Conservation (phyloP, 192 early-diverging fungal genomes). For the Chytriomyces hyalinus region DNA sequence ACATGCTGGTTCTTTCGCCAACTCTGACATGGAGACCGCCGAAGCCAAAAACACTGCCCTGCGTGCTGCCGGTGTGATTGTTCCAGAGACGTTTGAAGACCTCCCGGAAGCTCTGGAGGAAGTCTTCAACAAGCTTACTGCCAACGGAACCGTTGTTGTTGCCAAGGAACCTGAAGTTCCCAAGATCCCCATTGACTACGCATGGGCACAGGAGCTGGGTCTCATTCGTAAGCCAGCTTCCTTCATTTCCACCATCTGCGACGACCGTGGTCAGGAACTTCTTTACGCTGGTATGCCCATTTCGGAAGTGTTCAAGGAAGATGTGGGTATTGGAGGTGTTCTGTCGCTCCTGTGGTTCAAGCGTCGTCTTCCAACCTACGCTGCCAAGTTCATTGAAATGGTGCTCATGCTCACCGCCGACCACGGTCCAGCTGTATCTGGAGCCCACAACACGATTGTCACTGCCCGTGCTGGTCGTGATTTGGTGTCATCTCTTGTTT, state of each 20-base stretch:
- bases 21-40: slow-evolving; percentile 95
- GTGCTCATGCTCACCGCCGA: slow-evolving; percentile 99
- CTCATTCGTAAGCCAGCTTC: slow-evolving; percentile 97
- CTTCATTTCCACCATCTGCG: slow-evolving; percentile 98
- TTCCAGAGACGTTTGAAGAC: slow-evolving; percentile 96
- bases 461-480: slow-evolving; percentile 98
- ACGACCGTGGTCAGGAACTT: slow-evolving; percentile 98
- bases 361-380: slow-evolving; percentile 91
- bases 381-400: slow-evolving; percentile 99
- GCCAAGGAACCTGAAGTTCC: slow-evolving; percentile 88
- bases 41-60: slow-evolving; percentile 94
- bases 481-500: slow-evolving; percentile 91
- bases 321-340: slow-evolving; percentile 98
- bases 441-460: slow-evolving; percentile 73
- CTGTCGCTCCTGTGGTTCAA: slow-evolving; percentile 98
- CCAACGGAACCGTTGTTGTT: slow-evolving; percentile 71
- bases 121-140: slow-evolving; percentile 80
- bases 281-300: slow-evolving; percentile 99
- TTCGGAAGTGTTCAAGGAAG: slow-evolving; percentile 97
- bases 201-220: slow-evolving; percentile 98
- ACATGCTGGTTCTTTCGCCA: slow-evolving; percentile 95
- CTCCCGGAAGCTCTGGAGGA: slow-evolving; percentile 80
- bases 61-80: slow-evolving; percentile 82
- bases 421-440: slow-evolving; percentile 98
- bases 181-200: slow-evolving; percentile 99